phyloP scores from a whole-genome alignment of 2,329 filamentous ascomycete genomes.

The Aciculosporium take region DNA sequence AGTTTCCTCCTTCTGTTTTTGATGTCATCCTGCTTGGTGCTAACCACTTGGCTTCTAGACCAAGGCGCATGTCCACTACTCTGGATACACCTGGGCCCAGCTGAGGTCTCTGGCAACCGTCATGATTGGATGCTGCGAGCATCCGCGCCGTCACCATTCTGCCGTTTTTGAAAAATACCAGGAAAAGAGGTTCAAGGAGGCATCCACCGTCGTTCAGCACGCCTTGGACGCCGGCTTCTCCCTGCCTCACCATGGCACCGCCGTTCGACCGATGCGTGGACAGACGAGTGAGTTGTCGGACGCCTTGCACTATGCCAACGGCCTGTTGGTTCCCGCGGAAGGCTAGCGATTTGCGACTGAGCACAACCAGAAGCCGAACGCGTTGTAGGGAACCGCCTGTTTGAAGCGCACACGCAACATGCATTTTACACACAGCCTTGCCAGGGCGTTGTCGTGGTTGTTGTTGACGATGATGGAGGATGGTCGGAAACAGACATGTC shows the following conservation, averaged over 20 bases:
- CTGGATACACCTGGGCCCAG: conserved; percentile 80
- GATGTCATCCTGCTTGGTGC: background rate
- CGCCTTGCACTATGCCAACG: conserved; percentile 13
- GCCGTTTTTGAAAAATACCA: conserved; percentile 89
- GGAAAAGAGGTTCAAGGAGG: conserved; percentile 74
- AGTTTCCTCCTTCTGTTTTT: background rate
- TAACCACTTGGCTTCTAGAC: conserved; percentile 36
- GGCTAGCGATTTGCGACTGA: conserved; percentile 1
- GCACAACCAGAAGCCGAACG: too few species aligned
- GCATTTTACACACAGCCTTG: background rate
- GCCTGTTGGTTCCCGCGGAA: conserved; percentile 19
- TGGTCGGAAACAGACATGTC: background rate
- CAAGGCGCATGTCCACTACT: conserved; percentile 76
- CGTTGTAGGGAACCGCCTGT: conserved; percentile 1
- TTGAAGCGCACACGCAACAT: background rate
- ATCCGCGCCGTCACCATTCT: conserved; percentile 64
- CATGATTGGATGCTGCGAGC: conserved; percentile 77
- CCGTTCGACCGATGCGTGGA: conserved; percentile 18
- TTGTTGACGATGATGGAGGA: background rate
- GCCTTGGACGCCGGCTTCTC: conserved; percentile 51
- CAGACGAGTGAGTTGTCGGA: conserved; percentile 14
- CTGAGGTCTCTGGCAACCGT: conserved; percentile 62
- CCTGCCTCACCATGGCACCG: conserved; percentile 29
- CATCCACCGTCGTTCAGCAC: conserved; percentile 63
- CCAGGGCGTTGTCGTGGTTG: background rate